These are phyloP conservation scores for Umbelopsis isabellina DNA, from an alignment of 192 early-diverging fungal genomes.

Conservation along the genomic window DNA sequence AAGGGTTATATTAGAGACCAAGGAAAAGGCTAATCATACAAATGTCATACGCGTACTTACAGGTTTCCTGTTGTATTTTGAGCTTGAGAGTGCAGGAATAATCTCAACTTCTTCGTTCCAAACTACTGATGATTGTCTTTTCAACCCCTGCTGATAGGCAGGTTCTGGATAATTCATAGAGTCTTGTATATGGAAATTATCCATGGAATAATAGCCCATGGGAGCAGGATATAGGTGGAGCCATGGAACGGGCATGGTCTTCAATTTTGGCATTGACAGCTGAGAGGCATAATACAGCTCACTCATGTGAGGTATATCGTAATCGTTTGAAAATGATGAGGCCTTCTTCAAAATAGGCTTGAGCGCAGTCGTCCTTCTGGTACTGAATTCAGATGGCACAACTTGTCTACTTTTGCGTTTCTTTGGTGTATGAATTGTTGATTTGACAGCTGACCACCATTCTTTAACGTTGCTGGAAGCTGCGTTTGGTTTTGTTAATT, in stretches of 20 bases:
- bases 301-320: not conserved
- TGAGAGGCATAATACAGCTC: constrained; percentile 11
- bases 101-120: constrained; percentile 17
- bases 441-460: constrained; percentile 12
- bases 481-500: no score
- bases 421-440: not conserved
- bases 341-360: constrained; percentile 2
- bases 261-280: constrained; percentile 7
- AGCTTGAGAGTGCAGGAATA: not conserved
- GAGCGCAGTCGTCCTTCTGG: not conserved
- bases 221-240: constrained; percentile 2
- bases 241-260: constrained; percentile 2
- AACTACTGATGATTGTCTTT: not conserved
- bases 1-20: not conserved
- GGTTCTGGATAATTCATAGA: not conserved
- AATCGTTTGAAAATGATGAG: not conserved
- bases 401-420: not conserved
- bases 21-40: no score
- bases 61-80: constrained; percentile 12
- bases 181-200: constrained; percentile 4
- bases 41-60: not conserved
- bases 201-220: not conserved
- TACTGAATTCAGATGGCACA: not conserved
- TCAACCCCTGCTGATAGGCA: not conserved
- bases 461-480: not conserved